Base-by-base conservation (phyloP, 305 asterid genomes). In the Fraxinus platypoda region DNA sequence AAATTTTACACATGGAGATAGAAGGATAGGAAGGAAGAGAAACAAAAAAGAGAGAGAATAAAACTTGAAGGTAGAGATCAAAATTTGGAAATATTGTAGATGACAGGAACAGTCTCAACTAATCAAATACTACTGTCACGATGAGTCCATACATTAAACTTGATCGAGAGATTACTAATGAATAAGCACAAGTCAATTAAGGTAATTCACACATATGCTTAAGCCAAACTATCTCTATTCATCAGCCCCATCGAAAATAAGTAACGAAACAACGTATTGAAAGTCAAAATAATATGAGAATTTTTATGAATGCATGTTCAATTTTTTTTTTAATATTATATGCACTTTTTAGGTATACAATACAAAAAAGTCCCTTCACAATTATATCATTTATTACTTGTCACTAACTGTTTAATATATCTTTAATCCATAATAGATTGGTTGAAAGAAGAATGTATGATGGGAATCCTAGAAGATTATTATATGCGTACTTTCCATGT, bases 1-100 rank as follows among this genome's bases (percentile, higher is more conserved):
- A 84, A 77, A 87, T 77, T 80, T 19, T 72, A 54, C 85, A 81
- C 54, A 72, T 28, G 41, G 38, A 66, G 25, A 80, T 12, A 68
- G 35, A 9, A 15, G 6, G 79, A 70, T 25, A 30, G 49, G 59
- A 19, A 33, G 75, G 38, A 28, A 28, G 41, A 71, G 78, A 85
- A 52, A 41, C 0, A 31, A 11, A 2, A 28, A 1, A 21, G 72
- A 21, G 30, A 64, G 72, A 23, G 33, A 25, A 59, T 73, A 77
- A 28, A 26, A 62, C 35, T 37, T 41, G 74, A 19, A 3, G 34
- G 34, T 25, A 71, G 75, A 68, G 11, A 71, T 71, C 43, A 71
- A 71, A 71, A 17, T 30, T 71, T 33, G 25, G 43, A 71, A 28
- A 71, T 71, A 71, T 6, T 71, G 21, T 7, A 30, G 0, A 30